A percentile compares a stretch with the other conserved stretches of the same genome.
phyloP scores from a whole-genome alignment of 1,284 basidiomycete genomes.

The Trametes polyzona region DNA sequence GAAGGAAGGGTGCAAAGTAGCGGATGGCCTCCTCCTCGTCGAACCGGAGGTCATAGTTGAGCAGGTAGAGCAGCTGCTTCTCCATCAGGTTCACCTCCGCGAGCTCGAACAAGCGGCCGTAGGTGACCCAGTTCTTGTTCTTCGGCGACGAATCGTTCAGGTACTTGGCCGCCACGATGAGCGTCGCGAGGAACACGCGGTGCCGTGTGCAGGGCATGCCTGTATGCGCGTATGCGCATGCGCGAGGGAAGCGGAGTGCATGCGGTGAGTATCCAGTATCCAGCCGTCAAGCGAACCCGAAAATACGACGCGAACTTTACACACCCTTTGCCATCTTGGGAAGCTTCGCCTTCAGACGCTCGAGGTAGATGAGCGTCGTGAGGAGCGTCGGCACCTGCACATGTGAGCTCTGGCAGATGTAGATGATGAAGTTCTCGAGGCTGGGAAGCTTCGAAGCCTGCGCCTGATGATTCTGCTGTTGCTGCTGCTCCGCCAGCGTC shows the following conservation, averaged over 20 bases:
- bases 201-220: slow-evolving; percentile 93
- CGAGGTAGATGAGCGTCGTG: slow-evolving; percentile 92
- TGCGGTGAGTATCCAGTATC: slow-evolving; percentile 1
- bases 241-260: too few species aligned
- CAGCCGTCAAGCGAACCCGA: too few species aligned
- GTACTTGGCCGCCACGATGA: slow-evolving; percentile 97
- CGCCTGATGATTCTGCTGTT: slow-evolving; percentile 25
- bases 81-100: slow-evolving; percentile 96
- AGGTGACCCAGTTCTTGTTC: slow-evolving; percentile 91
- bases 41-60: slow-evolving; percentile 90
- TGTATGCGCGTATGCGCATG: too few species aligned
- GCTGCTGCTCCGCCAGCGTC: slow-evolving; percentile 42
- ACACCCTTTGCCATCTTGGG: slow-evolving; percentile 87
- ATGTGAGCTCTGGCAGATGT: slow-evolving; percentile 84
- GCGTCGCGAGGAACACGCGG: slow-evolving; percentile 92
- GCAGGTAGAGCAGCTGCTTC: slow-evolving; percentile 86
- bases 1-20: slow-evolving; percentile 67
- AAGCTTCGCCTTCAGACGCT: slow-evolving; percentile 81
- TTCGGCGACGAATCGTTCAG: slow-evolving; percentile 96
- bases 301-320: slow-evolving; percentile 17
- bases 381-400: slow-evolving; percentile 93
- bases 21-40: slow-evolving; percentile 75
- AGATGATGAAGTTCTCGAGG: slow-evolving; percentile 87
- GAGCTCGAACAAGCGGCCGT: slow-evolving; percentile 77
- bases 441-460: slow-evolving; percentile 51